phyloP scores from a whole-genome alignment of 2,329 filamentous ascomycete genomes.

The Colletotrichum cuscutae region DNA sequence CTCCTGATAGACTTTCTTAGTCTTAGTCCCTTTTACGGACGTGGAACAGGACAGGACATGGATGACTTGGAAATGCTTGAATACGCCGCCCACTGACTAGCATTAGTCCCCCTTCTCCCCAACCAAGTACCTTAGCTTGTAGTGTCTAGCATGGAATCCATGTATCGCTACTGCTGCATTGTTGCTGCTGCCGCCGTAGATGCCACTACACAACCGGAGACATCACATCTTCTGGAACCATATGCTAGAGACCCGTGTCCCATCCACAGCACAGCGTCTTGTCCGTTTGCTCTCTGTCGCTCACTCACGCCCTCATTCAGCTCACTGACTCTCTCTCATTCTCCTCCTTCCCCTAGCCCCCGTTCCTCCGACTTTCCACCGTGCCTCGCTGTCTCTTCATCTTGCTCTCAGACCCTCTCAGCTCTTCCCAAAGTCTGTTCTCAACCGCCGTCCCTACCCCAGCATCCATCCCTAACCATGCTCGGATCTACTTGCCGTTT shows the following conservation, averaged over 20 bases:
- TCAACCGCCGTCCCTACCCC: conserved; percentile 16
- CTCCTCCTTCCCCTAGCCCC: neutral
- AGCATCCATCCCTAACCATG: conserved; percentile 4
- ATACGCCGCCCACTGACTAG: conserved; percentile 14
- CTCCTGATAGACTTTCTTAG: neutral
- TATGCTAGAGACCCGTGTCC: neutral
- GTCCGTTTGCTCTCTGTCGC: neutral
- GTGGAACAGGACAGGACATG: neutral
- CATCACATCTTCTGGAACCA: conserved; percentile 15
- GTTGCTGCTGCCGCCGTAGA: neutral
- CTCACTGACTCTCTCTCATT: neutral
- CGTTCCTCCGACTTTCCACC: neutral
- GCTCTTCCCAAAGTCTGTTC: conserved; percentile 28
- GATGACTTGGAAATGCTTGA: conserved; percentile 21
- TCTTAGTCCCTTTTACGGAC: neutral
- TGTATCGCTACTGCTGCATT: neutral
- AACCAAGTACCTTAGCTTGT: neutral
- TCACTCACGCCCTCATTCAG: neutral
- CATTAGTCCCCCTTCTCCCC: neutral
- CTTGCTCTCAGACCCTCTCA: conserved; percentile 8
- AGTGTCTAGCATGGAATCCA: neutral
- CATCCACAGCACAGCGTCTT: neutral
- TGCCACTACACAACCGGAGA: neutral
- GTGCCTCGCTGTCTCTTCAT: neutral
- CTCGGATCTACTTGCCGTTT: conserved; percentile 31